These are phyloP conservation scores for Lactifluus volemus DNA, from an alignment of 768 basidiomycete genomes.

Conservation along the genomic window DNA sequence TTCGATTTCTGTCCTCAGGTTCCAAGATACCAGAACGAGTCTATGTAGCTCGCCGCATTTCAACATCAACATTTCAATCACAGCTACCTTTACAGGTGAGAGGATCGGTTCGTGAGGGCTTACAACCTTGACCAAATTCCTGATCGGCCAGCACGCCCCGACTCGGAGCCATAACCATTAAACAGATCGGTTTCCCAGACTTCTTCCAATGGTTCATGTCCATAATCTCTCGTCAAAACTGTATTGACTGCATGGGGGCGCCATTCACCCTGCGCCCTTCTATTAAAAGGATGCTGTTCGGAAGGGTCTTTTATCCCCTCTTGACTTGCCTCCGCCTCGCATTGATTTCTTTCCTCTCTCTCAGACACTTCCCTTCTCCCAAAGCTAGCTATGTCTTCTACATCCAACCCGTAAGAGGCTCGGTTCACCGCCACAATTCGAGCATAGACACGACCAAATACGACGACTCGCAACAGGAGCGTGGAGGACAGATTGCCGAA, in stretches of 20 bases:
- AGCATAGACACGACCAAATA: neutral
- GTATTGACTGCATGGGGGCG: neutral
- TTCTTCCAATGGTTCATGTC: neutral
- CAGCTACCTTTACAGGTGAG: neutral
- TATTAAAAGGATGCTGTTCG: neutral
- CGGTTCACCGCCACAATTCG: neutral
- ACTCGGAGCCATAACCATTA: neutral
- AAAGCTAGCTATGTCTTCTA: conserved; percentile 4
- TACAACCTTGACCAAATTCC: too few species aligned
- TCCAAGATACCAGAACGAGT: neutral
- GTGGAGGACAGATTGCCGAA: neutral
- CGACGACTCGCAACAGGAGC: neutral
- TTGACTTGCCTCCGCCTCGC: neutral
- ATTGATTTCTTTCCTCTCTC: neutral
- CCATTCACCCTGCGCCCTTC: neutral
- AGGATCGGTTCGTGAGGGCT: too few species aligned
- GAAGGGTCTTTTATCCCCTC: neutral
- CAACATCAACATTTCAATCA: neutral
- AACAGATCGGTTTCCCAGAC: neutral
- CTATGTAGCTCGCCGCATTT: neutral
- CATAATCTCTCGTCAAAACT: neutral
- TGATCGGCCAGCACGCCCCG: too few species aligned
- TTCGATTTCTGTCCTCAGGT: neutral
- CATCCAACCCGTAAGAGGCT: neutral
- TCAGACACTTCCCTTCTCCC: neutral